Evolutionary conservation across 108 stramenopile genomes (phyloP), one percentile per base, ranked within the genome.

Genomic region (Schizochytrium sp.): DNA sequence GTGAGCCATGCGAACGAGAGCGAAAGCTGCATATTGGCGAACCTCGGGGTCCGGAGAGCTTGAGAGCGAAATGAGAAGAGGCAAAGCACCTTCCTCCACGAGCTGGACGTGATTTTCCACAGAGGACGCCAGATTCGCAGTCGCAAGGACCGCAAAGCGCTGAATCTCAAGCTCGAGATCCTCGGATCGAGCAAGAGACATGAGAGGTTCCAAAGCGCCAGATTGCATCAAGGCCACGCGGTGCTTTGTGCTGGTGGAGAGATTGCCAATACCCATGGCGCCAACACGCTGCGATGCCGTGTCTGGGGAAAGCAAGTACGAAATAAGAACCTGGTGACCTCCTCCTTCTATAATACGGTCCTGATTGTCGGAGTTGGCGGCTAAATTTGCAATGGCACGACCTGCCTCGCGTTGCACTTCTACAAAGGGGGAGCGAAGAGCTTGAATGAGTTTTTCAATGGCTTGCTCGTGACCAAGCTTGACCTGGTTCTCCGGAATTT

Each of bases 341-440:
- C 88, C 93, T 16, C 94, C 91, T n/a, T 92, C 72, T 34, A 96
- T 89, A 55, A 94, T 89, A 55, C 90, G 89, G 29, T 90, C 90
- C 34, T 92, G 93, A 41, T 92, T 60, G 29, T 88, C 90, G 51
- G 59, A 72, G 44, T 89, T 88, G 18, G 96, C 94, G 76, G 92
- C 91, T 48, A 96, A 76, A 76, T 96, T 96, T 2, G 96, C 95
- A 63, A 96, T 88, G 43, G 95, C 87, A 5, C 96, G 91, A 5
- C 96, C 96, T 63, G 95, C 95, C 88, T 96, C 96, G 45, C 96
- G 92, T 90, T 96, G 96, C 44, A 96, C 93, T 72, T 95, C 95
- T 23, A 95, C 92, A 87, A 92, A 94, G 48, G 94, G 94, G 34
- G 94, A 95, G 41, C 96, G 94, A 95, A 97, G 95, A 58, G 94